phyloP scores from a whole-genome alignment of 139 green algal genomes.

The Astrephomene gubernaculifera region DNA sequence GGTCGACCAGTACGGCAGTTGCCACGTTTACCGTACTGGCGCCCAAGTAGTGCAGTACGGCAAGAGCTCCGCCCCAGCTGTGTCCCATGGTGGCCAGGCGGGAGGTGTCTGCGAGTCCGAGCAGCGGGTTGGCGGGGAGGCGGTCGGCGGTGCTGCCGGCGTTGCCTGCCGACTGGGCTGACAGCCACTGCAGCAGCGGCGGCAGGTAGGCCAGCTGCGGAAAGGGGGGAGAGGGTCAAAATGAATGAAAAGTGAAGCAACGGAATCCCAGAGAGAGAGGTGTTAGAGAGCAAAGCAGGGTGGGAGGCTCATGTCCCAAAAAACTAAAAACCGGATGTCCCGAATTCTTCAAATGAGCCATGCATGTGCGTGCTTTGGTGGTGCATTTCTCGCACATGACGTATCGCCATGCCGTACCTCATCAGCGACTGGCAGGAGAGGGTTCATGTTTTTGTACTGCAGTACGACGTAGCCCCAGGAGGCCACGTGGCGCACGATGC shows the following conservation, averaged over 20 bases:
- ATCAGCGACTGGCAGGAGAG: background rate
- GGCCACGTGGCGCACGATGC: background rate
- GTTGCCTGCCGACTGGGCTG: background rate
- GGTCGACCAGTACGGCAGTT: no score
- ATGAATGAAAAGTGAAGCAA: background rate
- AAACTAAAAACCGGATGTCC: no score
- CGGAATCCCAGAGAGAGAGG: no score
- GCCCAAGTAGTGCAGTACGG: no score
- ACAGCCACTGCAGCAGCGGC: conserved; percentile 14
- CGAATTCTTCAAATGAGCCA: background rate
- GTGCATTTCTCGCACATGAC: background rate
- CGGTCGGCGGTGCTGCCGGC: no score
- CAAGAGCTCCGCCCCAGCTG: no score
- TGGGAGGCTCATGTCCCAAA: background rate
- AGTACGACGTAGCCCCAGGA: conserved; percentile 27
- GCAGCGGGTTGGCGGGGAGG: no score
- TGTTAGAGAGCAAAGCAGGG: no score
- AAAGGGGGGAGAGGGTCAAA: background rate
- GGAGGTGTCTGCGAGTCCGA: background rate
- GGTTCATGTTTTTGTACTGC: conserved; percentile 9
- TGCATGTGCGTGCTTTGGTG: background rate
- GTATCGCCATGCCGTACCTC: background rate
- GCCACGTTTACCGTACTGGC: no score
- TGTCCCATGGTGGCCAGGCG: no score
- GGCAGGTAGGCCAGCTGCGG: conserved; percentile 30